Evolutionary conservation across 1,139 yeast species (phyloP).

Genomic region (Pneumocystis oryctolagi): DNA sequence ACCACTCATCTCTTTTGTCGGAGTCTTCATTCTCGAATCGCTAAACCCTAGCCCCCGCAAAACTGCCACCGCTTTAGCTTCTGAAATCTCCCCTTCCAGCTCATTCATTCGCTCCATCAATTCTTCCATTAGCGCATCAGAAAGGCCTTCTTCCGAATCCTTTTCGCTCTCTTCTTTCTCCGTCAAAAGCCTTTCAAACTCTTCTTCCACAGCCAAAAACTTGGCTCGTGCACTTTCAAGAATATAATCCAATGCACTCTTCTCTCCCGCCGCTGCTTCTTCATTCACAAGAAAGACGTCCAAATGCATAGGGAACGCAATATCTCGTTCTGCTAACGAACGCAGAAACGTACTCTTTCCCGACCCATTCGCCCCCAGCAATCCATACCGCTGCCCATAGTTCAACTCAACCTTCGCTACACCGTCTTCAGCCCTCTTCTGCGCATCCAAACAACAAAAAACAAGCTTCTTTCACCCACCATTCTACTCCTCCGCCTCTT

Average conservation of each 20-base stretch:
- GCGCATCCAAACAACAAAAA: too few relatives aligned
- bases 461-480: too few relatives aligned
- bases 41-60: constrained; percentile 96
- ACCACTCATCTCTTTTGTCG: constrained; percentile 98
- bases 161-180: constrained; percentile 50
- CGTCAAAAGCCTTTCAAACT: constrained; percentile 77
- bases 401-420: constrained; percentile 85
- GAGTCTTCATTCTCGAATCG: constrained; percentile 63
- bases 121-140: background rate
- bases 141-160: background rate
- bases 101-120: constrained; percentile 51
- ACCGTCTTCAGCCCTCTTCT: constrained; percentile 33
- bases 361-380: constrained; percentile 96
- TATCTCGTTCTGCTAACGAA: constrained; percentile 90
- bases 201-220: constrained; percentile 77
- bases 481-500: too few relatives aligned
- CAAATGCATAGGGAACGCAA: constrained; percentile 80
- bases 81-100: constrained; percentile 95
- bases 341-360: constrained; percentile 93
- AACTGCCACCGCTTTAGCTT: constrained; percentile 89
- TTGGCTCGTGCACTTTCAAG: constrained; percentile 92
- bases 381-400: constrained; percentile 91
- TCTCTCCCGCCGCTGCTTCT: constrained; percentile 91
- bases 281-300: constrained; percentile 88
- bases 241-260: constrained; percentile 86